Base-by-base conservation (phyloP, 2,329 filamentous ascomycete genomes). In the Penicillium sp. region DNA sequence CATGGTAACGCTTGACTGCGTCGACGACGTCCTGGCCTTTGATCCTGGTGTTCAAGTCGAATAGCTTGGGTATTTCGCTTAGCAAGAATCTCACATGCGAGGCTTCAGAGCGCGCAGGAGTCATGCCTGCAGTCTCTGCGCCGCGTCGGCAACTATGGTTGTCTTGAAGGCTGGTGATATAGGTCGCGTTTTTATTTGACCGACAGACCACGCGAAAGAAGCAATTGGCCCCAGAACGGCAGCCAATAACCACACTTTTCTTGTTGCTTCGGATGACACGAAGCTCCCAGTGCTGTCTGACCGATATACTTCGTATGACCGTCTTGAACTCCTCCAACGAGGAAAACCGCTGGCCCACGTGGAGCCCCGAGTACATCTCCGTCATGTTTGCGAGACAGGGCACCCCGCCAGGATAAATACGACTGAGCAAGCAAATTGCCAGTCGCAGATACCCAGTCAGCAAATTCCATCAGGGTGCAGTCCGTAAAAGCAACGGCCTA, bases 231-330 rank as follows among this genome's bases (percentile, higher is more conserved):
- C 63, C 66, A 6, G 67, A 69, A 36, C 67, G 65, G 53, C 67
- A 70, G 26, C 67, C 66, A 42, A 70, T 61, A n/a, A 69, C 66
- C 40, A 69, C 67, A 36, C 66, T 69, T 42, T 70, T 69, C 49
- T 67, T 68, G 48, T 70, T 69, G 56, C 67, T 70, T 38, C 67
- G 62, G 40, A 64, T 60, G 29, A 70, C 67, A 26, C 67, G 63
- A 31, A 70, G 63, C 46, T 69, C 67, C 68, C 68, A 70, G 46
- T 69, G 65, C 35, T 69, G 67, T 16, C 65, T 58, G 27, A 70
- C 67, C n/a, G 68, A 70, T 47, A 69, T 68, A 49, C 58, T 68
- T 42, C 67, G 66, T 46, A 69, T 64, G 42, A 64, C 58, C 31
- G 58, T 57, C 48, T 69, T 69, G 53, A 70, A 69, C 3, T 68